Evolutionary conservation across 192 early-diverging fungal species (phyloP).

Genomic region (Chytriomyces confervae): DNA sequence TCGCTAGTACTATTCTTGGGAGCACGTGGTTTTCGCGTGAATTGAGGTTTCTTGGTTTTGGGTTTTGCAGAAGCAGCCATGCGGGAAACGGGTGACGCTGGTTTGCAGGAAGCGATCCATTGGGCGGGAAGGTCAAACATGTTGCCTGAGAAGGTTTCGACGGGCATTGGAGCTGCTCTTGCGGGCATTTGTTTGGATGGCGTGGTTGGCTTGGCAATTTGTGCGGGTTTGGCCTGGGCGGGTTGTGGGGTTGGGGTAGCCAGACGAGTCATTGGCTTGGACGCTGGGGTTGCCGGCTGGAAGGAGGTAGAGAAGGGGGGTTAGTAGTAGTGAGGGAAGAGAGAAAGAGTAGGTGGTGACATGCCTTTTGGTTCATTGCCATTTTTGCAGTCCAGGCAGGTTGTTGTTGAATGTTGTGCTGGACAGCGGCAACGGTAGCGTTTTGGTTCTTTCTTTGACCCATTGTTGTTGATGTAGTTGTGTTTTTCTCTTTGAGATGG

Average conservation of each 20-base stretch:
- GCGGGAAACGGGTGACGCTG: conserved; percentile 1
- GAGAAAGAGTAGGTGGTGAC: background rate
- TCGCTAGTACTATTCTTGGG: background rate
- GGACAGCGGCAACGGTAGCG: conserved; percentile 22
- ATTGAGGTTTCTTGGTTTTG: background rate
- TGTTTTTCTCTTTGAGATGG: too few relatives aligned
- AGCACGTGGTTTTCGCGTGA: background rate
- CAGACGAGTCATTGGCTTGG: too few relatives aligned
- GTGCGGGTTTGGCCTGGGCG: too few relatives aligned
- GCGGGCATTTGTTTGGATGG: conserved; percentile 3
- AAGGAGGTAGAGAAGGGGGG: too few relatives aligned
- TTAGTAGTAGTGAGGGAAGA: background rate
- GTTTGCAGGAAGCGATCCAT: conserved; percentile 19
- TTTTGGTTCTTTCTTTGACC: conserved; percentile 7
- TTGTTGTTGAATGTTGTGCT: conserved; percentile 9
- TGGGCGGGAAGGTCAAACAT: conserved; percentile 28
- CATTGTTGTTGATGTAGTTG: background rate
- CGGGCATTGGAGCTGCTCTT: background rate
- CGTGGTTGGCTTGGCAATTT: background rate
- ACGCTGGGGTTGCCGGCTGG: too few relatives aligned
- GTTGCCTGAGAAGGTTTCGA: conserved; percentile 13
- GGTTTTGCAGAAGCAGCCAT: background rate
- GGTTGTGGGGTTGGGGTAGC: background rate
- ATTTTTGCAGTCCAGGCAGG: conserved; percentile 10
- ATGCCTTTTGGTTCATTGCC: conserved; percentile 7